These are phyloP conservation scores for Aspergillus uvarum DNA, from an alignment of 2,329 filamentous ascomycete genomes.

Conservation along the genomic window DNA sequence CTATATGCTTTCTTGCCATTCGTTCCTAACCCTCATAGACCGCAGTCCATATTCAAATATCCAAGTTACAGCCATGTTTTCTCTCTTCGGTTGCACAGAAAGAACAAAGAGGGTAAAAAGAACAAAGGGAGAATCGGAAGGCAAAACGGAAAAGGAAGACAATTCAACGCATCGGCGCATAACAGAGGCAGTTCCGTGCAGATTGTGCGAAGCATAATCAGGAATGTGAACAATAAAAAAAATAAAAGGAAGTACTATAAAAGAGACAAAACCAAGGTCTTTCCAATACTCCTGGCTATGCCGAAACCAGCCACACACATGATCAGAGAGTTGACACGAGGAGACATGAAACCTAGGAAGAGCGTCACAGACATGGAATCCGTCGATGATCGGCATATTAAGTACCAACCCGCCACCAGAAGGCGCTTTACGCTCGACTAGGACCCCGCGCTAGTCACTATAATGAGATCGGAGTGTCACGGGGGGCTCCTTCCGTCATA, in stretches of 20 bases:
- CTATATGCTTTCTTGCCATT: constrained; percentile 2
- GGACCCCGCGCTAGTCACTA: constrained; percentile 2
- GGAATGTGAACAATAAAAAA: constrained; percentile 12
- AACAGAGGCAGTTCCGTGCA: constrained; percentile 14
- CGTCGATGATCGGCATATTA: constrained; percentile 9
- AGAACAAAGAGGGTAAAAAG: constrained; percentile 3
- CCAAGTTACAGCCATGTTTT: constrained; percentile 24
- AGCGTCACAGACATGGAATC: constrained; percentile 6
- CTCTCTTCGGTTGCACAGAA: constrained; percentile 10
- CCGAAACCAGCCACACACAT: constrained; percentile 22
- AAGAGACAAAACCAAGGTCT: constrained; percentile 28
- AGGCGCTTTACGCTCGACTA: background rate
- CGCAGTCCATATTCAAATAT: constrained; percentile 17
- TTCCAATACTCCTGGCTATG: constrained; percentile 35
- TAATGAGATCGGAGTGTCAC: constrained; percentile 8
- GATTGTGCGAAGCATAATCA: constrained; percentile 15
- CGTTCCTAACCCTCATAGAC: background rate
- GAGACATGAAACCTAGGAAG: constrained; percentile 11
- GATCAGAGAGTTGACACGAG: constrained; percentile 12
- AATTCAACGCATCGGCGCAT: constrained; percentile 9
- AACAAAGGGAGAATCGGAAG: constrained; percentile 5
- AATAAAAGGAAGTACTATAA: constrained; percentile 19
- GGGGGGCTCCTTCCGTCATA: background rate
- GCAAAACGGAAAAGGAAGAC: constrained; percentile 4
- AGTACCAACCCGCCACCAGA: background rate